Conservation (phyloP, 208 protist species). For the Angomonas deanei region DNA sequence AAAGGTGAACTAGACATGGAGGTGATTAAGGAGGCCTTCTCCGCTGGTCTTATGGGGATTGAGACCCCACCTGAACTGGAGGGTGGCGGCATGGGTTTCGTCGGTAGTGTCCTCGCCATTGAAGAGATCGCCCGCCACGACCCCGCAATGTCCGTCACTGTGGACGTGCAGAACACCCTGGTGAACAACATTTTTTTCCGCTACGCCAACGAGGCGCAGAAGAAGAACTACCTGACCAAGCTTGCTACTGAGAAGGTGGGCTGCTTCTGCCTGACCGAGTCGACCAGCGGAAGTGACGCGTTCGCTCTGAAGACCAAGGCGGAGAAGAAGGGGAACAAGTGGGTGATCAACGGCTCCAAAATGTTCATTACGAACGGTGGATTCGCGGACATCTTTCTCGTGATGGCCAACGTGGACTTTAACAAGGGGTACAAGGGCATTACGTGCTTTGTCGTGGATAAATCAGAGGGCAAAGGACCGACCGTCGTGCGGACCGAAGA, state of each 20-base stretch:
- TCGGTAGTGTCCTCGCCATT: slow-evolving; percentile 75
- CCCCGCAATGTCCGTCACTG: slow-evolving; percentile 75
- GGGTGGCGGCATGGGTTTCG: slow-evolving; percentile 70
- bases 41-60: slow-evolving; percentile 82
- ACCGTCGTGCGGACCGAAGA: slow-evolving; percentile 92
- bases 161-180: slow-evolving; percentile 92
- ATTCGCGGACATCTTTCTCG: slow-evolving; percentile 89
- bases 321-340: slow-evolving; percentile 72
- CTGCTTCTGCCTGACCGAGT: slow-evolving; percentile 90
- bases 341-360: slow-evolving; percentile 92
- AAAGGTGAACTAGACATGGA: slow-evolving; percentile 49
- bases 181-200: slow-evolving; percentile 85
- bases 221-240: slow-evolving; percentile 83
- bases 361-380: slow-evolving; percentile 93
- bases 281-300: slow-evolving; percentile 83
- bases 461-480: slow-evolving; percentile 72
- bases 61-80: slow-evolving; percentile 58
- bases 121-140: slow-evolving; percentile 88
- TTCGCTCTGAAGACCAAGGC: slow-evolving; percentile 89
- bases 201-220: slow-evolving; percentile 73
- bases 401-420: slow-evolving; percentile 91
- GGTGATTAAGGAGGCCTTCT: slow-evolving; percentile 70
- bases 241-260: slow-evolving; percentile 80
- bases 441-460: slow-evolving; percentile 95
- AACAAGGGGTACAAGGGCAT: slow-evolving; percentile 91